A percentile compares a stretch with the other conserved stretches of the same genome.
Evolutionary conservation across 2,329 filamentous ascomycete genomes (phyloP).

Genomic region (Didymella lethalis): DNA sequence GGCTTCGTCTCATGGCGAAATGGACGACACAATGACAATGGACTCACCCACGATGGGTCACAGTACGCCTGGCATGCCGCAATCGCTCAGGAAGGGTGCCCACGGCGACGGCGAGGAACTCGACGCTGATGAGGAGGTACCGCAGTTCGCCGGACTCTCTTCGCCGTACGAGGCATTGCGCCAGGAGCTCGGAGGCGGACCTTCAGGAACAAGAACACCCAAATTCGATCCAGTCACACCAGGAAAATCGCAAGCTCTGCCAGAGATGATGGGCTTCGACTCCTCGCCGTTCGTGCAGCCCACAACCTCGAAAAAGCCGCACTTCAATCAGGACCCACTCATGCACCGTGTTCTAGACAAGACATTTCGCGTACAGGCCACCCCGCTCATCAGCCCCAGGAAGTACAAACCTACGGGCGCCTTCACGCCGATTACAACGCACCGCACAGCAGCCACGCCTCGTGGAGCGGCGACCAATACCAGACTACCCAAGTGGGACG

Average conservation of each 20-base stretch:
- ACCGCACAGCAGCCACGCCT: constrained; percentile 38
- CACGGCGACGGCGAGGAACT: constrained; percentile 20
- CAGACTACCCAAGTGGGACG: constrained; percentile 41
- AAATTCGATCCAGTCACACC: constrained; percentile 48
- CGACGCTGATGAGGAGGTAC: constrained; percentile 35
- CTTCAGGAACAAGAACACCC: constrained; percentile 54
- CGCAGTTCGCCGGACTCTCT: constrained; percentile 69
- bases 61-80: constrained; percentile 66
- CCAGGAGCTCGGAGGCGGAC: constrained; percentile 72
- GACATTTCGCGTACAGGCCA: constrained; percentile 92
- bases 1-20: constrained; percentile 46
- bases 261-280: constrained; percentile 54
- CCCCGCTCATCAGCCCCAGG: constrained; percentile 75
- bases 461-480: constrained; percentile 31
- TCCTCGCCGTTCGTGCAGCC: constrained; percentile 63
- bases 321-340: constrained; percentile 71
- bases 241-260: constrained; percentile 44
- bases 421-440: constrained; percentile 49
- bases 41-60: constrained; percentile 64
- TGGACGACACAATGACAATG: constrained; percentile 70
- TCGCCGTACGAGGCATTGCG: constrained; percentile 80
- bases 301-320: constrained; percentile 41
- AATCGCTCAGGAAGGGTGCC: constrained; percentile 29
- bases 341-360: constrained; percentile 94
- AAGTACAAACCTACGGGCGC: constrained; percentile 54